Evolutionary conservation across 192 early-diverging fungal genomes (phyloP).

Genomic region (Dissophora globulifera): DNA sequence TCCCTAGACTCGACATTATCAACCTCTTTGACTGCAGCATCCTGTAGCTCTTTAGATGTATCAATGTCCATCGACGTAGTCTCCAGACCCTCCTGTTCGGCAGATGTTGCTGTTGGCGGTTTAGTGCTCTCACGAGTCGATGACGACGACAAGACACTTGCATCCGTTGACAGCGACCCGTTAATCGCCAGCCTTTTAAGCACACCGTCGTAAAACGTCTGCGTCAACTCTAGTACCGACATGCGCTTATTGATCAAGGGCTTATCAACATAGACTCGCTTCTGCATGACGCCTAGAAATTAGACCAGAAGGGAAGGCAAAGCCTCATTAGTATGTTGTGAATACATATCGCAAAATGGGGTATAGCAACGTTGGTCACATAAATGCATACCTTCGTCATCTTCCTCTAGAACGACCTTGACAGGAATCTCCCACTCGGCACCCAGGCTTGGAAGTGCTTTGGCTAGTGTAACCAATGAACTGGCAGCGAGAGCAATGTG

Average conservation of each 20-base stretch:
- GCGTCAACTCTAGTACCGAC: conserved; percentile 35
- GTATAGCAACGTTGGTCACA: no score
- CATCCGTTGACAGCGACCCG: conserved; percentile 21
- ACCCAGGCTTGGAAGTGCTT: conserved; percentile 20
- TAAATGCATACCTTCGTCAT: conserved; percentile 24
- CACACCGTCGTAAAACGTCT: conserved; percentile 40
- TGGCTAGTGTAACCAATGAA: conserved; percentile 27
- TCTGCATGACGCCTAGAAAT: conserved; percentile 23
- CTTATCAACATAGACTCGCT: conserved; percentile 44
- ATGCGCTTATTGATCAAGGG: conserved; percentile 37
- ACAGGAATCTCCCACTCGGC: conserved; percentile 50
- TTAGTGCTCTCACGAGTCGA: neutral
- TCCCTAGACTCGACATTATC: no score
- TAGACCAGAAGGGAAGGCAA: neutral
- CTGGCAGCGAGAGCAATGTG: conserved; percentile 41
- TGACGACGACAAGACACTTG: neutral
- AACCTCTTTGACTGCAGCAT: no score
- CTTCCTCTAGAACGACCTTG: conserved; percentile 27
- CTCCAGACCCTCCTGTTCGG: no score
- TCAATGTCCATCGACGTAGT: no score
- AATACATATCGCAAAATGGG: neutral
- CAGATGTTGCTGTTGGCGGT: neutral
- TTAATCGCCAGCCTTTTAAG: conserved; percentile 27
- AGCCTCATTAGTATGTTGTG: neutral
- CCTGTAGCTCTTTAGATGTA: no score